A percentile compares a stretch with the other conserved stretches of the same genome.
phyloP scores from a whole-genome alignment of 2,329 filamentous ascomycete genomes.

The Fusarium fujikuroi region DNA sequence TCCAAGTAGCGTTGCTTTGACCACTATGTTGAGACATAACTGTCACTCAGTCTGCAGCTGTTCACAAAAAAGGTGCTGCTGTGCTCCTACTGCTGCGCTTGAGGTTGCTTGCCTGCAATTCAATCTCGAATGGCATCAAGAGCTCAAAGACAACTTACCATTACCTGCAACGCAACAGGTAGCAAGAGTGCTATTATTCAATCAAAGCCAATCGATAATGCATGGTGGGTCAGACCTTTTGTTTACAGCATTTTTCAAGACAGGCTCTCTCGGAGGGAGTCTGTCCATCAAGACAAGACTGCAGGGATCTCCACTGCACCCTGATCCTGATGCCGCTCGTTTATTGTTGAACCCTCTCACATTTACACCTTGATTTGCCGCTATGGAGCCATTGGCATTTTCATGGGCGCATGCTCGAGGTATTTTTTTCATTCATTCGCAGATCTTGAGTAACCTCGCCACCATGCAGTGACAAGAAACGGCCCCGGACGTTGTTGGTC shows the following conservation, averaged over 20 bases:
- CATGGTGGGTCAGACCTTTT: slow-evolving; percentile 38
- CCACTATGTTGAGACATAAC: slow-evolving; percentile 26
- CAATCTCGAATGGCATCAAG: slow-evolving; percentile 9
- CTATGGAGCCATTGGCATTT: slow-evolving; percentile 38
- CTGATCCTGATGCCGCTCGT: slow-evolving; percentile 35
- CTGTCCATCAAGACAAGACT: slow-evolving; percentile 28
- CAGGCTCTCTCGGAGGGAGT: slow-evolving; percentile 32
- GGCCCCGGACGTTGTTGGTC: slow-evolving; percentile 9
- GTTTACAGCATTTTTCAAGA: slow-evolving; percentile 33
- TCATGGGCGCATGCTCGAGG: slow-evolving; percentile 33
- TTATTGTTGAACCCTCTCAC: slow-evolving; percentile 34
- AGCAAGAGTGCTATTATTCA: slow-evolving; percentile 9
- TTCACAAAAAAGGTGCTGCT: slow-evolving; percentile 15
- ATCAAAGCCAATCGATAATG: slow-evolving; percentile 27
- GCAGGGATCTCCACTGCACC: slow-evolving; percentile 38
- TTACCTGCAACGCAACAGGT: slow-evolving; percentile 14
- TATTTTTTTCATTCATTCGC: slow-evolving; percentile 28
- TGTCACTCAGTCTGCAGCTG: slow-evolving; percentile 25
- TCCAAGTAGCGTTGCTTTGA: slow-evolving; percentile 20
- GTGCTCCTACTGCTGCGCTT: slow-evolving; percentile 5
- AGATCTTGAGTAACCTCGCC: slow-evolving; percentile 30
- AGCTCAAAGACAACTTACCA: slow-evolving; percentile 10
- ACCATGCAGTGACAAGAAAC: slow-evolving; percentile 20
- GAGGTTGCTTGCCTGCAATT: slow-evolving; percentile 8
- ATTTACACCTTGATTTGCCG: slow-evolving; percentile 37